phyloP scores from a whole-genome alignment of 2,329 filamentous ascomycete genomes.

The Sarocladium strictum region DNA sequence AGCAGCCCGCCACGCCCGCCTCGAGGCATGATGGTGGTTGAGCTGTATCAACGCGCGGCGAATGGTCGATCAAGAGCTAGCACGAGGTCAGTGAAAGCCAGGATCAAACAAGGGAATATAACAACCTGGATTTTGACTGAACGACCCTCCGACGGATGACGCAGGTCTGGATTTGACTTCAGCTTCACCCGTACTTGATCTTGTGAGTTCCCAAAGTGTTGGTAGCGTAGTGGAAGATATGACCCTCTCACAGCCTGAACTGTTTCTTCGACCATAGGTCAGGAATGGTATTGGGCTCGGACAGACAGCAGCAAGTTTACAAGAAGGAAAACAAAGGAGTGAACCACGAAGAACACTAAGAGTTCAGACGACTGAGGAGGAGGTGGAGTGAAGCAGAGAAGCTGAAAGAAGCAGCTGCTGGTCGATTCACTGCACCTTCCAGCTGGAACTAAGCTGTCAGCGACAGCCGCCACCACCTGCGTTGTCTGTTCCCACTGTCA shows the following conservation, averaged over 20 bases:
- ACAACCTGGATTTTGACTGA: no score
- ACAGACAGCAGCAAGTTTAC: neutral
- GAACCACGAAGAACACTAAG: neutral
- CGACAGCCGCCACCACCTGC: neutral
- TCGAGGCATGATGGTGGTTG: constrained; percentile 12
- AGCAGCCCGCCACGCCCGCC: constrained; percentile 25
- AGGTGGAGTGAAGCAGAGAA: neutral
- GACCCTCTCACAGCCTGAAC: no score
- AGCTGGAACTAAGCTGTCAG: neutral
- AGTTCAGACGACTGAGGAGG: neutral
- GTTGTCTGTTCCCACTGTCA: neutral
- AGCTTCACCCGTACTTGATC: no score
- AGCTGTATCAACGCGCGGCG: neutral
- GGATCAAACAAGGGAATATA: no score
- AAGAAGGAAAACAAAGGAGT: neutral
- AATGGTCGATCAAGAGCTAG: no score
- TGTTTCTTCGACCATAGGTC: no score
- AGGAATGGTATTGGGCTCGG: no score
- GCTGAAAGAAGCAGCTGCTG: neutral
- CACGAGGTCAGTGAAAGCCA: no score
- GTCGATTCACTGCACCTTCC: neutral
- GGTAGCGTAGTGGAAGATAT: no score
- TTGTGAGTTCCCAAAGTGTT: no score
- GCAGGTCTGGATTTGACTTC: no score
- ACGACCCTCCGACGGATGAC: no score